Evolutionary conservation across 225 moss, liverwort and hornwort genomes (phyloP).

Genomic region (Asterella californica): DNA sequence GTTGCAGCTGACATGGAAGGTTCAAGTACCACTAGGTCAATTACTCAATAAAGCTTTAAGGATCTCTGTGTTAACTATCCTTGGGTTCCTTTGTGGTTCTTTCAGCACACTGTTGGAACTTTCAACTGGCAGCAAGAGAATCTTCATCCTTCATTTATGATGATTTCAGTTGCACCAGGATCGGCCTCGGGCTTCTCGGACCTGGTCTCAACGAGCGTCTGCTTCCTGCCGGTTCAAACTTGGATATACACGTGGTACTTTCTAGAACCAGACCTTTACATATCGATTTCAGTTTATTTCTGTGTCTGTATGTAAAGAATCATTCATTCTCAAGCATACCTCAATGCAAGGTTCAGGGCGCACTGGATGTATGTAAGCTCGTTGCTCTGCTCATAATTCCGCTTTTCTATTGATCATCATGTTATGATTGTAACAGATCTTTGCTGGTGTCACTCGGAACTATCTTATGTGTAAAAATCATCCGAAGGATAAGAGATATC

Average conservation of each 20-base stretch:
- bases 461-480: too few relatives aligned
- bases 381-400: too few relatives aligned
- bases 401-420: too few relatives aligned
- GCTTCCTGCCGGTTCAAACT: conserved; percentile 69
- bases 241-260: conserved; percentile 63
- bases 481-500: too few relatives aligned
- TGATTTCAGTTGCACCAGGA: conserved; percentile 52
- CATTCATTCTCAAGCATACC: not conserved
- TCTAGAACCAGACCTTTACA: not conserved
- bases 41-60: not conserved
- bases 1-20: not conserved
- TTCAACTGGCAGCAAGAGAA: conserved; percentile 85
- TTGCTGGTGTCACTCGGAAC: too few relatives aligned
- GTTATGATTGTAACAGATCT: too few relatives aligned
- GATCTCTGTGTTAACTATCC: not conserved
- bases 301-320: not conserved
- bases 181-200: conserved; percentile 23
- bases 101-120: conserved; percentile 72
- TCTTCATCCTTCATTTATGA: conserved; percentile 66
- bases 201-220: conserved; percentile 44
- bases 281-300: too few relatives aligned
- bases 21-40: not conserved
- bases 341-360: not conserved
- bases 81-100: not conserved
- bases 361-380: too few relatives aligned